Percentiles rank a stretch among this genome's conserved stretches.
Evolutionary conservation across 1,284 basidiomycete genomes (phyloP).

Genomic region (Leccinum laetum): DNA sequence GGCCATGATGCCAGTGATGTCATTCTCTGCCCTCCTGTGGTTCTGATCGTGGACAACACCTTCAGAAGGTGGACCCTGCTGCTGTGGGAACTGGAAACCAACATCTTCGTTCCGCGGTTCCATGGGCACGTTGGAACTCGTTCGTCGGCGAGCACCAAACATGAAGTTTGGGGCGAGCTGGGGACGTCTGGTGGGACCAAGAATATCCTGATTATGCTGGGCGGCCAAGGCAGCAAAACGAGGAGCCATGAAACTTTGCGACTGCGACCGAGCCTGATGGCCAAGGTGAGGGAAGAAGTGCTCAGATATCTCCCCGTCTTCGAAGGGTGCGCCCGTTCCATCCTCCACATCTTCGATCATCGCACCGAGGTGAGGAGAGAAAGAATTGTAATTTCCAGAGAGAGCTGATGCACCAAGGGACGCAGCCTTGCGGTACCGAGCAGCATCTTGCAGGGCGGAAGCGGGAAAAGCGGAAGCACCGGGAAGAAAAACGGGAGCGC

Average conservation of each 20-base stretch:
- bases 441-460: constrained; percentile 47
- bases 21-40: constrained; percentile 64
- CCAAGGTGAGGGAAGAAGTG: constrained; percentile 45
- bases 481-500: constrained; percentile 72
- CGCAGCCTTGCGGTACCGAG: constrained; percentile 75
- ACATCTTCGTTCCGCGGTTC: constrained; percentile 76
- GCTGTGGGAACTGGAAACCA: constrained; percentile 83
- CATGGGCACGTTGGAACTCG: constrained; percentile 48
- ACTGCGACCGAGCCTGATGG: constrained; percentile 72
- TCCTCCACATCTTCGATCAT: constrained; percentile 84
- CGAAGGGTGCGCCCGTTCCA: constrained; percentile 46
- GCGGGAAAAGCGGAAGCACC: constrained; percentile 58
- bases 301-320: constrained; percentile 79
- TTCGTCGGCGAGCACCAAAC: constrained; percentile 76
- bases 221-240: constrained; percentile 85
- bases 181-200: constrained; percentile 83
- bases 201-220: constrained; percentile 65
- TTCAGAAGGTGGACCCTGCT: constrained; percentile 44
- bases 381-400: constrained; percentile 63
- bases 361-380: constrained; percentile 74
- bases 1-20: constrained; percentile 85
- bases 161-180: constrained; percentile 89
- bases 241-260: constrained; percentile 82
- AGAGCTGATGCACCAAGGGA: constrained; percentile 64
- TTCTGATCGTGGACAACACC: constrained; percentile 39